Evolutionary conservation across 2,329 filamentous ascomycete genomes (phyloP), one percentile per base, ranked within the genome.

Genomic region (Chaetomiaceae sp.): DNA sequence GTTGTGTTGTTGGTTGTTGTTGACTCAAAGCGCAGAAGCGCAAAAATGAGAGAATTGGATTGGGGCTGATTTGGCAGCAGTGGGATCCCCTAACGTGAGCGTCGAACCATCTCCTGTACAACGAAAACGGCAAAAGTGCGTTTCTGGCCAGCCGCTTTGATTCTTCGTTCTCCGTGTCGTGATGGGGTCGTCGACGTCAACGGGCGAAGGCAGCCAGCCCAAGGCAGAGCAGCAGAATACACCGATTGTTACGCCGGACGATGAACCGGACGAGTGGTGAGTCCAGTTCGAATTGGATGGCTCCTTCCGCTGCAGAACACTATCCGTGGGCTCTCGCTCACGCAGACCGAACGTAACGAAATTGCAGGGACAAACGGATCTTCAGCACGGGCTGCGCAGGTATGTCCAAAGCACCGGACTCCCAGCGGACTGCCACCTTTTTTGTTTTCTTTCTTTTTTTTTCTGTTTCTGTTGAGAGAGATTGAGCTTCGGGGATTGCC

Each of bases 221-320:
- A 60, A 62, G 19, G 38, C 20, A 41, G 60, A 65, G 52, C 29
- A 49, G 52, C 38, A 44, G 44, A 24, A 24, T 9, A 35, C 18
- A 39, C 37, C 51, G 37, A 49, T 42, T 32, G 61, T 64, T 24
- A 56, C 78, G 36, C 14, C 15, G 11, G 79, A 82, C 30, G 86
- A 96, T 67, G 91, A 96, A 67, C 87, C 87, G 4, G 93, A 97
- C 74, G 91, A 95, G 50, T 97, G 91, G 93, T 97, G 72, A 67
- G 78, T 48, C 5, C 9, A 7, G 24, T 19, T 14, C 29, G 7
- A 32, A 14, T 29, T 11, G 29, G 4, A 7, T 18, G 18, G 11
- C 35, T 37, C 35, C 34, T 36, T 22, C 33, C 18, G 4, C 19
- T 14, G 19, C 35, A 24, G 19, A 22, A 9, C 12, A 24, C 6